These are phyloP conservation scores for Vigna hirtella DNA, from an alignment of 306 rosid genomes.

Conservation along the genomic window DNA sequence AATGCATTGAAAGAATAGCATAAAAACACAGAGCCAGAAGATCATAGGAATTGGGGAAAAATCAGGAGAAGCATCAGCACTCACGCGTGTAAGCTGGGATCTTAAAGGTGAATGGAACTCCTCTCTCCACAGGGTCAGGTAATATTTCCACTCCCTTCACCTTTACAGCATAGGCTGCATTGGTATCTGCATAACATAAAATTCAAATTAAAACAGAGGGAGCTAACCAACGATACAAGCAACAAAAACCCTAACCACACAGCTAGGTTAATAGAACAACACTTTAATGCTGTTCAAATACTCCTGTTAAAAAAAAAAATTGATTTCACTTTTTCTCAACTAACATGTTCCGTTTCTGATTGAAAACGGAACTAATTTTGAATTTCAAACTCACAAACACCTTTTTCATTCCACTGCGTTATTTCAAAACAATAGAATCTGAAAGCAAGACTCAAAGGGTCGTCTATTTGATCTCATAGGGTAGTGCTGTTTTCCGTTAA, in stretches of 20 bases:
- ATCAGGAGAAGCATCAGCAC: conserved; percentile 41
- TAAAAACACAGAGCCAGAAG: neutral
- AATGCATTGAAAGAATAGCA: neutral
- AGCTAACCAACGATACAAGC: neutral
- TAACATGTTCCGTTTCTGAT: neutral
- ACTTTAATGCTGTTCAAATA: neutral
- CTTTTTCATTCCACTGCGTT: neutral
- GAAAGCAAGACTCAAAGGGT: neutral
- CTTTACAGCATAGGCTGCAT: conserved; percentile 69
- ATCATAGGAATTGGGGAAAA: neutral
- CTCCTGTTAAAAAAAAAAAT: neutral
- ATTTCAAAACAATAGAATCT: neutral
- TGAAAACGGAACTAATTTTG: neutral
- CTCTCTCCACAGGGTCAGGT: conserved; percentile 73
- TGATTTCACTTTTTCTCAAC: too few species aligned
- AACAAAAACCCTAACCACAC: too few species aligned
- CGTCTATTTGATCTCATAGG: too few species aligned
- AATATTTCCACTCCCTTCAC: conserved; percentile 63
- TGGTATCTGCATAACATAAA: conserved; percentile 51
- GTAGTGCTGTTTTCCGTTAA: too few species aligned
- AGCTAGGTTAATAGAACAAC: too few species aligned
- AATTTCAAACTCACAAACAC: conserved; percentile 1
- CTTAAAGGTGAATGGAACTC: conserved; percentile 76
- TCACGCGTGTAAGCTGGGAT: conserved; percentile 68
- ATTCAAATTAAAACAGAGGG: conserved; percentile 17